Conservation (phyloP, 192 early-diverging fungal genomes). For the Spizellomyces sp. region DNA sequence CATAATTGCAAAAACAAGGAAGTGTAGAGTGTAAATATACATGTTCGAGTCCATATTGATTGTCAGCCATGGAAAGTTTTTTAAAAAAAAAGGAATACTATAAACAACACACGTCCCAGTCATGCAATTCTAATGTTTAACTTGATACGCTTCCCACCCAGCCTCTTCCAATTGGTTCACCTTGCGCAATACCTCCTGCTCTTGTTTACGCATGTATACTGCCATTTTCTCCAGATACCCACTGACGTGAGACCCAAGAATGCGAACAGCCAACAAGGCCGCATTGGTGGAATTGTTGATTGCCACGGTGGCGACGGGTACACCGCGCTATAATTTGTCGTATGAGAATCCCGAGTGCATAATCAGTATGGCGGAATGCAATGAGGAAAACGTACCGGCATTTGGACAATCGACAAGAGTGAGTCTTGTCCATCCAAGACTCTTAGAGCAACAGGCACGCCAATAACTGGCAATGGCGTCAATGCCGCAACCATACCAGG, state of each 20-base stretch:
- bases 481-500: conserved; percentile 99
- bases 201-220: conserved; percentile 79
- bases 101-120: too few species aligned
- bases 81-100: too few species aligned
- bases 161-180: conserved; percentile 75
- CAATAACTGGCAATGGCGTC: conserved; percentile 96
- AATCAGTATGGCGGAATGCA: neutral
- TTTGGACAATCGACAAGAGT: conserved; percentile 97
- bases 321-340: conserved; percentile 72
- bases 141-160: conserved; percentile 80
- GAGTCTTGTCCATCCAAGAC: conserved; percentile 96
- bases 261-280: conserved; percentile 89
- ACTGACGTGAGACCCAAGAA: conserved; percentile 80
- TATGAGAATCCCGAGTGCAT: neutral
- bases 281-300: conserved; percentile 99
- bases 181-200: conserved; percentile 85
- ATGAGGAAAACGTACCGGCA: conserved; percentile 75
- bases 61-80: too few species aligned
- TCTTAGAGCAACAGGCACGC: conserved; percentile 93
- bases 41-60: too few species aligned
- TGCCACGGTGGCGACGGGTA: conserved; percentile 98
- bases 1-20: too few species aligned
- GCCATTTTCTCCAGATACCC: conserved; percentile 76
- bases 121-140: too few species aligned
- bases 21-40: too few species aligned